These are phyloP conservation scores for Apiospora phragmitis DNA, from an alignment of 2,329 filamentous ascomycete genomes.

Conservation along the genomic window DNA sequence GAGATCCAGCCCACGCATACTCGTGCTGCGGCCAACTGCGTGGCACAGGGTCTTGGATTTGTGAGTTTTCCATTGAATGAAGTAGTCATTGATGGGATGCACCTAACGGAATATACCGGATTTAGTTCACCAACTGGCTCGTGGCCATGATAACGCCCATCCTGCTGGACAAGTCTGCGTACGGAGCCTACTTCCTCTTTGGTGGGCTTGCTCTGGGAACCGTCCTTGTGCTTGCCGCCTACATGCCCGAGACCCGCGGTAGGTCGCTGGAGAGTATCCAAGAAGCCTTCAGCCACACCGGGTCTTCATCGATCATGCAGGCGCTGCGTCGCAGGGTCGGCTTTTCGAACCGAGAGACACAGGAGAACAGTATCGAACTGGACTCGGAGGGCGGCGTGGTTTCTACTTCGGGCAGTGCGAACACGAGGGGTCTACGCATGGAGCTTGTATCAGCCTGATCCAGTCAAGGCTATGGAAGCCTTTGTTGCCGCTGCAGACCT, in stretches of 20 bases:
- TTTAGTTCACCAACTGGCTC: conserved; percentile 40
- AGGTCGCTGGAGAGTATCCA: conserved; percentile 50
- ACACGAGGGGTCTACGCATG: neutral
- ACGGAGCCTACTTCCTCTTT: conserved; percentile 47
- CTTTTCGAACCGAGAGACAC: neutral
- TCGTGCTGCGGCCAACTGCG: conserved; percentile 52
- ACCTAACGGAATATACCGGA: neutral
- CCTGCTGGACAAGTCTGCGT: conserved; percentile 34
- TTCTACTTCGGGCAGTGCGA: neutral
- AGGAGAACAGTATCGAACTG: neutral
- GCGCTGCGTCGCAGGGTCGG: neutral
- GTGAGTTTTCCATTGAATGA: no score
- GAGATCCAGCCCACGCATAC: conserved; percentile 60
- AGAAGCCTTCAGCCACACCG: conserved; percentile 37
- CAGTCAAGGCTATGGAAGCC: no score
- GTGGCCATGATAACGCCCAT: conserved; percentile 36
- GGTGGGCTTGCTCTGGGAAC: conserved; percentile 40
- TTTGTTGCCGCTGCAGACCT: no score
- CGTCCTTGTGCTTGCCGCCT: conserved; percentile 37
- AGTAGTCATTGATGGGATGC: no score
- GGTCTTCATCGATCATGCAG: neutral
- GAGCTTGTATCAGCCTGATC: neutral
- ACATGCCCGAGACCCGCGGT: conserved; percentile 53
- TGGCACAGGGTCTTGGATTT: conserved; percentile 42
- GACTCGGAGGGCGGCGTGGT: neutral